A percentile compares a stretch with the other conserved stretches of the same genome.
phyloP scores from a whole-genome alignment of 1,284 basidiomycete species.

The Trichosporon sp. region DNA sequence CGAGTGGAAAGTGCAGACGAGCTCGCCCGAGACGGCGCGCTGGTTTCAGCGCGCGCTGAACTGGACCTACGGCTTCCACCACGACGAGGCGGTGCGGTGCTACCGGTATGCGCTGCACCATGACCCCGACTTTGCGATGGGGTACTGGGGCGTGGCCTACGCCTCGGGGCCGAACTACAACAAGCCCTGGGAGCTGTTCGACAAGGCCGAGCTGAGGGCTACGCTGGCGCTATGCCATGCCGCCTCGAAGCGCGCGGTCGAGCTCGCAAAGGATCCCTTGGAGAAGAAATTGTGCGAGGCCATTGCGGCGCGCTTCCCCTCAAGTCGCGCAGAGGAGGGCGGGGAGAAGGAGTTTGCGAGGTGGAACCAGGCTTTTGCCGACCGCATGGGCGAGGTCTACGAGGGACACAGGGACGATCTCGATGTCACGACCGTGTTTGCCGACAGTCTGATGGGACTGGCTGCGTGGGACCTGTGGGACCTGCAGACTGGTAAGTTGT shows the following conservation, averaged over 20 bases:
- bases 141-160: slow-evolving; percentile 51
- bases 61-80: slow-evolving; percentile 51
- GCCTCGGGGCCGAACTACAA: slow-evolving; percentile 52
- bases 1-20: slow-evolving; percentile 34
- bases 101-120: slow-evolving; percentile 39
- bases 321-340: background rate
- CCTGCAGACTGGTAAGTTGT: slow-evolving; percentile 39
- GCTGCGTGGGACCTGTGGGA: slow-evolving; percentile 53
- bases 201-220: slow-evolving; percentile 30
- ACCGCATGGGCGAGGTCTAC: slow-evolving; percentile 46
- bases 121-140: slow-evolving; percentile 43
- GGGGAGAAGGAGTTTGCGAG: slow-evolving; percentile 25
- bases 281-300: slow-evolving; percentile 30
- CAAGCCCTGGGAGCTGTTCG: slow-evolving; percentile 40
- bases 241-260: slow-evolving; percentile 23
- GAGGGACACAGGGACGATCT: slow-evolving; percentile 33
- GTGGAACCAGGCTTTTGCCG: slow-evolving; percentile 42
- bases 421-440: slow-evolving; percentile 47
- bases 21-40: slow-evolving; percentile 35
- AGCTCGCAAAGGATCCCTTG: slow-evolving; percentile 22
- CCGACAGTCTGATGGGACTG: slow-evolving; percentile 48
- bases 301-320: slow-evolving; percentile 30
- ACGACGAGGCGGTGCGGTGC: slow-evolving; percentile 45
- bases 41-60: slow-evolving; percentile 53
- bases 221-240: slow-evolving; percentile 26